Conservation (phyloP, 306 rosid genomes). For the Glycine soja region DNA sequence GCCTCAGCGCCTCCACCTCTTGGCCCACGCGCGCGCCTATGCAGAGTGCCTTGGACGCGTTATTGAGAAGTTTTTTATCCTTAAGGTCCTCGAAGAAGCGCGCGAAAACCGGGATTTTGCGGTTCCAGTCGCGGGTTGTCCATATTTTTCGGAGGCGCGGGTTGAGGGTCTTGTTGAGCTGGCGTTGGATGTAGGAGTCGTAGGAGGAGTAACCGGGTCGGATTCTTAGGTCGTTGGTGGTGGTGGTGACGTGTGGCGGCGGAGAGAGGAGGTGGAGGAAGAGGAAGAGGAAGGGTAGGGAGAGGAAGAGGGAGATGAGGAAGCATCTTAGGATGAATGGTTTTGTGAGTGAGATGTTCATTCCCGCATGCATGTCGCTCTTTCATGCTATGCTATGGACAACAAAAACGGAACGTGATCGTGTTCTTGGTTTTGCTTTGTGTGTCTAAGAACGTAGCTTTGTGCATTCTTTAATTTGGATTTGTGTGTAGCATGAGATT, state of each 20-base stretch:
- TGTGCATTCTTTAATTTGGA: neutral
- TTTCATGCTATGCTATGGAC: too few species aligned
- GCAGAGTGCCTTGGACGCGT: conserved; percentile 64
- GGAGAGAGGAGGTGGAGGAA: conserved; percentile 33
- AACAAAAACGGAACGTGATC: too few species aligned
- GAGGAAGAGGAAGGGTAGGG: conserved; percentile 60
- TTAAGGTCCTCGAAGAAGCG: conserved; percentile 60
- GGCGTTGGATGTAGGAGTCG: conserved; percentile 75
- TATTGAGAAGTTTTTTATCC: conserved; percentile 47
- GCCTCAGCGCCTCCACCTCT: conserved; percentile 79
- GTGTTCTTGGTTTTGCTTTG: too few species aligned
- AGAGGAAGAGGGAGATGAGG: conserved; percentile 50
- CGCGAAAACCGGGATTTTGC: conserved; percentile 77
- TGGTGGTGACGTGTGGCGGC: neutral
- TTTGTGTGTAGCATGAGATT: too few species aligned
- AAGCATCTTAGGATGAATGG: conserved; percentile 55
- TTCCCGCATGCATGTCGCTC: conserved; percentile 33
- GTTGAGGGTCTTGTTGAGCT: conserved; percentile 88
- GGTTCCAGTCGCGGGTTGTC: conserved; percentile 94
- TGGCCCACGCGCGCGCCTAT: conserved; percentile 93
- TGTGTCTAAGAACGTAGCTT: neutral
- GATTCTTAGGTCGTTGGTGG: conserved; percentile 40
- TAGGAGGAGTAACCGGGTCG: conserved; percentile 88
- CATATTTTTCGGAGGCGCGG: conserved; percentile 80
- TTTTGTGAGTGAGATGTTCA: conserved; percentile 58